Percentiles rank a stretch among this genome's conserved stretches.
These are phyloP conservation scores for Aureobasidium sp. DNA, from an alignment of 2,329 filamentous ascomycete species.

Conservation along the genomic window DNA sequence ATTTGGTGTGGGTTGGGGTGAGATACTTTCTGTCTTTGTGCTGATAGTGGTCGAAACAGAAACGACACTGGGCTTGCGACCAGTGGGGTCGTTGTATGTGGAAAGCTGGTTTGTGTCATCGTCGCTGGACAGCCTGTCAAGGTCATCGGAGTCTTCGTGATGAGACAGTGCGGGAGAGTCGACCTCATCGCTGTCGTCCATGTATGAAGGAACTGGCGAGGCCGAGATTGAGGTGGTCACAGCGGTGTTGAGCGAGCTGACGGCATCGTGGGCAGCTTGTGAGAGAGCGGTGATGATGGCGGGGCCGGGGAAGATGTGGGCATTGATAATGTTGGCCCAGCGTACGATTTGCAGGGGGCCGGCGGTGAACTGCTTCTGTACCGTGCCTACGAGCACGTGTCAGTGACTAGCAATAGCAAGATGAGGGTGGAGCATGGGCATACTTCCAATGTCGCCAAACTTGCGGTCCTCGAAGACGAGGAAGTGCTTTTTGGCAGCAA, in stretches of 20 bases:
- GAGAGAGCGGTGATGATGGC: slow-evolving; percentile 46
- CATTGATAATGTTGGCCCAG: slow-evolving; percentile 48
- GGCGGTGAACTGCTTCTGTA: slow-evolving; percentile 48
- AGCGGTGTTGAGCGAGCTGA: slow-evolving; percentile 43
- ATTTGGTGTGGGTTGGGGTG: slow-evolving; percentile 35
- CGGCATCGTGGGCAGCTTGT: slow-evolving; percentile 41
- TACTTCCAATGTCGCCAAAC: slow-evolving; percentile 51
- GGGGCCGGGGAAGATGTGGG: slow-evolving; percentile 47
- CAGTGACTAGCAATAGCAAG: not conserved
- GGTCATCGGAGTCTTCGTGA: slow-evolving; percentile 33
- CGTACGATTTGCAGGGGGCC: slow-evolving; percentile 45
- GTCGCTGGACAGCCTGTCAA: slow-evolving; percentile 21
- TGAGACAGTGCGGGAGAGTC: slow-evolving; percentile 18
- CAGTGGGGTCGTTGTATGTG: slow-evolving; percentile 36
- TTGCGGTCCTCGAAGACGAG: slow-evolving; percentile 50
- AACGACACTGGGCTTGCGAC: slow-evolving; percentile 72
- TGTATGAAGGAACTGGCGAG: slow-evolving; percentile 29
- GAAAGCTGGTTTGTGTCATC: slow-evolving; percentile 18
- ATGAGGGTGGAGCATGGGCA: slow-evolving; percentile 18
- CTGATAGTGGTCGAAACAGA: slow-evolving; percentile 71
- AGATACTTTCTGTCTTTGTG: slow-evolving; percentile 64
- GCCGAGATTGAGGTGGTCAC: slow-evolving; percentile 46
- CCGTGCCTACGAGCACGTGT: slow-evolving; percentile 36
- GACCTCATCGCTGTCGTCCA: slow-evolving; percentile 42
- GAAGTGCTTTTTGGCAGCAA: slow-evolving; percentile 44